Evolutionary conservation across 2,329 filamentous ascomycete species (phyloP).

Genomic region (Cytospora mali): DNA sequence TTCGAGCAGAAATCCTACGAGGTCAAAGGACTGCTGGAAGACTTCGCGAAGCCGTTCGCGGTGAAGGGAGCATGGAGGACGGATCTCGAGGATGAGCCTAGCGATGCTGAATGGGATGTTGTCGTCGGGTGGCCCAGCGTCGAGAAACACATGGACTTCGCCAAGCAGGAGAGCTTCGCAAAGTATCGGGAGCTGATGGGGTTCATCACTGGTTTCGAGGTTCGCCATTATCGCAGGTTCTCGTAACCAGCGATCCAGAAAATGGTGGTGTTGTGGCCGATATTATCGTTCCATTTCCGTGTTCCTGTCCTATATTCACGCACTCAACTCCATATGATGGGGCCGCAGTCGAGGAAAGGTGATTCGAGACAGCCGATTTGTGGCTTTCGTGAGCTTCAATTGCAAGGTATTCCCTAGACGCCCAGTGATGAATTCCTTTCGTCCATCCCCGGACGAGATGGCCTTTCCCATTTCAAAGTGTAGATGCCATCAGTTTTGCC

Average conservation of each 20-base stretch:
- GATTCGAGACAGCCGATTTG: slow-evolving; percentile 30
- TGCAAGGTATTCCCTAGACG: slow-evolving; percentile 60
- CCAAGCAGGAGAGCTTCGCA: slow-evolving; percentile 32
- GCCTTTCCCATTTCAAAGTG: slow-evolving; percentile 31
- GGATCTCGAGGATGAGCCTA: slow-evolving; percentile 39
- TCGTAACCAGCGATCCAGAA: slow-evolving; percentile 30
- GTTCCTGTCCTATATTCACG: slow-evolving; percentile 30
- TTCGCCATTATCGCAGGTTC: slow-evolving; percentile 39
- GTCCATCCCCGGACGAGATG: slow-evolving; percentile 37
- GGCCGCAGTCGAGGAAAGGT: background rate
- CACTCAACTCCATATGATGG: slow-evolving; percentile 1
- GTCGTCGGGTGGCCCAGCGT: slow-evolving; percentile 43
- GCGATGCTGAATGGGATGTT: slow-evolving; percentile 44
- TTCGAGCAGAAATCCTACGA: slow-evolving; percentile 40
- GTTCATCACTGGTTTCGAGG: slow-evolving; percentile 32
- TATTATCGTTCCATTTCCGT: slow-evolving; percentile 29
- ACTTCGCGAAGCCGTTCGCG: slow-evolving; percentile 36
- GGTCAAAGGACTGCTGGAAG: slow-evolving; percentile 38
- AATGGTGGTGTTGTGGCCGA: slow-evolving; percentile 19
- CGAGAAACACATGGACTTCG: slow-evolving; percentile 39
- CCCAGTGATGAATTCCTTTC: slow-evolving; percentile 48
- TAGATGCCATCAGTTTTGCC: slow-evolving; percentile 28
- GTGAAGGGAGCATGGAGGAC: slow-evolving; percentile 47
- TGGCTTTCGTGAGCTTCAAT: slow-evolving; percentile 44
- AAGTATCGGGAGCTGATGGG: slow-evolving; percentile 33